Evolutionary conservation across 2,329 filamentous ascomycete species (phyloP), one percentile per base, ranked within the genome.

Genomic region (Pestalotiopsis sp.): DNA sequence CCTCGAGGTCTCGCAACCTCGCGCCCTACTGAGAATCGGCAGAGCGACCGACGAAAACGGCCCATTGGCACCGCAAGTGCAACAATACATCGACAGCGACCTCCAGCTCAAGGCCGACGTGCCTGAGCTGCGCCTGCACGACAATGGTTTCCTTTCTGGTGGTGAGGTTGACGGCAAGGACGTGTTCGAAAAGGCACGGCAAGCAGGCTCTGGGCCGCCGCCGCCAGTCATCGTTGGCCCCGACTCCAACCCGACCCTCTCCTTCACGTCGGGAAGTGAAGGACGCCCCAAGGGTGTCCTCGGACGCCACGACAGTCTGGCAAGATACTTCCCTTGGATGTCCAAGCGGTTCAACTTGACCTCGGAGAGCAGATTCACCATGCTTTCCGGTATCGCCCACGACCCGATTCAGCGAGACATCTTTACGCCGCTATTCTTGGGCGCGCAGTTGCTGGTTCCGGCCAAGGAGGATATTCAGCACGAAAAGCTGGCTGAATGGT

Each of bases 241-340:
- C 0, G 95, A 98, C 79, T 93, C 91, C 17, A 92, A 86, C 6
- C 91, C 92, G 1, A 97, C 92, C 0, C 83, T 97, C 1, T 88
- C 84, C 36, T 94, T 93, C 77, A 94, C 92, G 1, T 89, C 86
- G 6, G 94, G 94, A 4, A 88, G 86, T 1, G 93, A 97, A 81
- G 93, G 93, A 60, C 85, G 88, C 72, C 94, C 94, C 41, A 97
- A 97, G 84, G 94, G 94, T 73, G 95, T 98, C 13, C 87, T 90
- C 68, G 95, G 95, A 1, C 88, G 95, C 14, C 95, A 98, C 80
- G 98, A 92, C 82, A 92, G 90, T 64, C 83, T 98, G 70, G 88
- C 94, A 1, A 91, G 92, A 75, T 98, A 97, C 82, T 97, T 95
- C 77, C 90, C 91, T 23, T 98, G 94, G 95, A 98, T 98, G 95